These are phyloP conservation scores for Blastomyces percursus DNA, from an alignment of 2,329 filamentous ascomycete genomes.

Conservation along the genomic window DNA sequence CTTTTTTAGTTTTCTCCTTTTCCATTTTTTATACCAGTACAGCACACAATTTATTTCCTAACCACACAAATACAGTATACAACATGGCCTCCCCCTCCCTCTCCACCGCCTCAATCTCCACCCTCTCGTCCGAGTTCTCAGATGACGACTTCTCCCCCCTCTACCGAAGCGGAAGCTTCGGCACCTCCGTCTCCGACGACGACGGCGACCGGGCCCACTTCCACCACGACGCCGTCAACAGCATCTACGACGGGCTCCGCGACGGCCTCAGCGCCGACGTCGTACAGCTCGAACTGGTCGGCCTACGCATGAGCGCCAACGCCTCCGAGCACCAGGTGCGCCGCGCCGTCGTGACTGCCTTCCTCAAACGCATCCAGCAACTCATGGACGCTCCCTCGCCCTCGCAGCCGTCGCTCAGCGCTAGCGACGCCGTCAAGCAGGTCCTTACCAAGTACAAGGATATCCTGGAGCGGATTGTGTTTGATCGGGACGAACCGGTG, in stretches of 20 bases:
- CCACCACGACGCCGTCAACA: conserved; percentile 75
- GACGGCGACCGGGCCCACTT: conserved; percentile 70
- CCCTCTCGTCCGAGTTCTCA: conserved; percentile 46
- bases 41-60: conserved; percentile 5
- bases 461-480: conserved; percentile 49
- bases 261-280: conserved; percentile 63
- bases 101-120: conserved; percentile 50
- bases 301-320: conserved; percentile 80
- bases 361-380: conserved; percentile 69
- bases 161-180: conserved; percentile 59
- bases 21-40: background rate
- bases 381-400: conserved; percentile 40
- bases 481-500: conserved; percentile 41
- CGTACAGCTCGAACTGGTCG: conserved; percentile 87
- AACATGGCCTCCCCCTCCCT: conserved; percentile 38
- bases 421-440: conserved; percentile 53
- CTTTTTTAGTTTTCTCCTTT: background rate
- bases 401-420: conserved; percentile 42
- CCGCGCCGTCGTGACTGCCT: conserved; percentile 71
- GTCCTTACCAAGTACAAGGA: conserved; percentile 55
- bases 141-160: conserved; percentile 33
- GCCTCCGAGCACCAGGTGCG: conserved; percentile 84
- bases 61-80: conserved; percentile 33
- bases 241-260: conserved; percentile 74
- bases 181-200: conserved; percentile 59